These are phyloP conservation scores for Camelina neglecta DNA, from an alignment of 345 rosid genomes.

Conservation along the genomic window DNA sequence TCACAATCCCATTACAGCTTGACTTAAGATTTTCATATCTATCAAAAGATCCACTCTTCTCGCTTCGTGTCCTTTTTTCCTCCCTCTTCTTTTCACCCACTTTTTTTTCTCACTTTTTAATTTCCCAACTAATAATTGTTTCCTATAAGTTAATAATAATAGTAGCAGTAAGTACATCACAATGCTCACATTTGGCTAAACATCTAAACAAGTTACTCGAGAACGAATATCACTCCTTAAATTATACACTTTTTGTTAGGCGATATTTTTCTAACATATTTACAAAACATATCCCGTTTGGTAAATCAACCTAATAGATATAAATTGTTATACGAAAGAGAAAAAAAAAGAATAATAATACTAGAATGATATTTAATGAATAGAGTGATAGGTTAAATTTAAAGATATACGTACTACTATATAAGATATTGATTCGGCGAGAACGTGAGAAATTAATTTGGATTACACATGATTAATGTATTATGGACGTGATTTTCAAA, in stretches of 20 bases:
- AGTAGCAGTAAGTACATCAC: too few species aligned
- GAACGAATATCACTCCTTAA: conserved; percentile 1
- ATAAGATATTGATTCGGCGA: not conserved
- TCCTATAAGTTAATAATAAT: not conserved
- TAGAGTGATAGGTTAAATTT: not conserved
- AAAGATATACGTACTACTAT: not conserved
- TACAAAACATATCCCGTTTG: not conserved
- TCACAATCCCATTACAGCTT: conserved; percentile 19
- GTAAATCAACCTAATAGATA: not conserved
- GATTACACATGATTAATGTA: not conserved
- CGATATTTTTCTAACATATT: not conserved
- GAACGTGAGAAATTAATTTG: conserved; percentile 9
- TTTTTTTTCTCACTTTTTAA: not conserved
- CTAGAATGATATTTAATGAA: not conserved
- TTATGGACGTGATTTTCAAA: conserved; percentile 5
- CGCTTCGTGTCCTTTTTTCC: conserved; percentile 3
- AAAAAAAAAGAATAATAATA: too few species aligned
- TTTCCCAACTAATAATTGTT: not conserved
- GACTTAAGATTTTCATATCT: conserved; percentile 20
- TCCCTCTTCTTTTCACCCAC: conserved; percentile 32
- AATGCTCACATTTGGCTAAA: conserved; percentile 3
- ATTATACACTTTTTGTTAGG: not conserved
- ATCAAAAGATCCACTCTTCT: conserved; percentile 27
- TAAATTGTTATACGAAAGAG: not conserved
- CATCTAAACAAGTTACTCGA: not conserved